Conservation (phyloP, 345 rosid genomes). For the Rhodamnia rubescens region DNA sequence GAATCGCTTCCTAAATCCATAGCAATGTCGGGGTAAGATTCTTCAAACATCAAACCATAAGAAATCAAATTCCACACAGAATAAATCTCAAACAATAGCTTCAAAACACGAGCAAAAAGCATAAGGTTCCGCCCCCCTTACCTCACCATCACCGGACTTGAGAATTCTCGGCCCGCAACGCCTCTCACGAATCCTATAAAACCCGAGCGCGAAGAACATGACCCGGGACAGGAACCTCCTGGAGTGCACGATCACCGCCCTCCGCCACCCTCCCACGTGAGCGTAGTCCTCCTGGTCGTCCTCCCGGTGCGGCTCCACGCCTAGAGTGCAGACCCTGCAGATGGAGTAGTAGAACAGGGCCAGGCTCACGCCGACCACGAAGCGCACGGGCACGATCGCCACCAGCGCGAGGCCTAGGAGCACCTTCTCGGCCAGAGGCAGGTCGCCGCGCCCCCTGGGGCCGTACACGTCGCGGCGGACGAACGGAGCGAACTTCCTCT, state of each 20-base stretch:
- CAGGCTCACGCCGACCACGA: conserved; percentile 31
- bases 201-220: conserved; percentile 70
- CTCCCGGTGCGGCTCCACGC: conserved; percentile 12
- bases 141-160: background rate
- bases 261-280: conserved; percentile 78
- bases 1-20: background rate
- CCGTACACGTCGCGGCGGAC: conserved; percentile 80
- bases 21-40: background rate
- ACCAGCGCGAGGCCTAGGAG: conserved; percentile 42
- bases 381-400: conserved; percentile 60
- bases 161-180: background rate
- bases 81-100: background rate
- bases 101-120: background rate
- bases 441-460: conserved; percentile 66
- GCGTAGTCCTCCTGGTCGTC: conserved; percentile 82
- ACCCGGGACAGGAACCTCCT: conserved; percentile 59
- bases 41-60: background rate
- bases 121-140: background rate
- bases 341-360: conserved; percentile 54
- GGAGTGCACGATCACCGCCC: conserved; percentile 44
- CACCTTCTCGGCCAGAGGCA: conserved; percentile 52
- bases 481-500: conserved; percentile 65
- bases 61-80: background rate
- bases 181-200: conserved; percentile 68
- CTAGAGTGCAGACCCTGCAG: conserved; percentile 64